These are phyloP conservation scores for Kwoniella botswanensis DNA, from an alignment of 768 basidiomycete genomes.

Conservation along the genomic window DNA sequence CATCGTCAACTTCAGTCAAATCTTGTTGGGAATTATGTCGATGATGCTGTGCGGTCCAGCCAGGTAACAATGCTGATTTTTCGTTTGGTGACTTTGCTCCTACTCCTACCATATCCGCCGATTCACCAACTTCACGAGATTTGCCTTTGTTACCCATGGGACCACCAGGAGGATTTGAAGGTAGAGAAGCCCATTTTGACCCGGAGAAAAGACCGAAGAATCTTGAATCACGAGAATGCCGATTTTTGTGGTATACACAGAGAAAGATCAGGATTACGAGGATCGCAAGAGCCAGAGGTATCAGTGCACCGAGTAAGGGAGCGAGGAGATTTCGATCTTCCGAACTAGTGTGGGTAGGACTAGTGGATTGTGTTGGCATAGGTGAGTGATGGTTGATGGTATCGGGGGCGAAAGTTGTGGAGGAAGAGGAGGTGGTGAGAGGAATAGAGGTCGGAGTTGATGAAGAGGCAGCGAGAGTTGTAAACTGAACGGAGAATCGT, in stretches of 20 bases:
- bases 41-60: conserved; percentile 31
- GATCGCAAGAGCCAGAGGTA: conserved; percentile 11
- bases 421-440: not conserved
- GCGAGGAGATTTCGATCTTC: conserved; percentile 2
- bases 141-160: not conserved
- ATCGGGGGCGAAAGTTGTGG: not conserved
- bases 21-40: conserved; percentile 12
- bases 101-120: not conserved
- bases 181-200: not conserved
- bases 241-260: conserved; percentile 14
- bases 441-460: not conserved
- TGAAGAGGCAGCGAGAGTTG: not conserved
- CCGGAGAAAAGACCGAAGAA: conserved; percentile 5
- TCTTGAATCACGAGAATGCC: conserved; percentile 15
- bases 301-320: conserved; percentile 12
- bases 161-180: not conserved
- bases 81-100: conserved; percentile 22
- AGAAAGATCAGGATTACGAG: conserved; percentile 16
- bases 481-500: not conserved
- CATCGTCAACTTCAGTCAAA: conserved; percentile 17
- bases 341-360: not conserved
- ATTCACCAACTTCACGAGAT: not conserved
- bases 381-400: not conserved
- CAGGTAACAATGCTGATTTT: conserved; percentile 29
- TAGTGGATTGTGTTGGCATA: not conserved